Evolutionary conservation across 352 stramenopile genomes (phyloP), one percentile per base, ranked within the genome.

Genomic region (Phytophthora parvispora): DNA sequence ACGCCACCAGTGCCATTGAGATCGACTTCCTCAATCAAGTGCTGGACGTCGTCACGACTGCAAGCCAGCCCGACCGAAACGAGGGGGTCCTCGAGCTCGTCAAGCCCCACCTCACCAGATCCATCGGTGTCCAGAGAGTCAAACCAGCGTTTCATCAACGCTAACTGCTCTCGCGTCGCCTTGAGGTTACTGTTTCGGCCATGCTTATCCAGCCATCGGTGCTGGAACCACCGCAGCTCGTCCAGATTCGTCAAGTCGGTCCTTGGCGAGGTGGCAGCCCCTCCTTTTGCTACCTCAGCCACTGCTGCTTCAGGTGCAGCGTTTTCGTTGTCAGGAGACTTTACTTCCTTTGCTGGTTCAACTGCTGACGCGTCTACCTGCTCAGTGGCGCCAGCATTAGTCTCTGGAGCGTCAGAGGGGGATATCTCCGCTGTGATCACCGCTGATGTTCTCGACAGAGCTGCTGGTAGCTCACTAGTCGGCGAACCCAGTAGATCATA

Each of bases 11-110:
- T 86, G 50, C 78, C 81, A 31, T 91, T 78, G 25, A 81, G 73
- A 63, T 93, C 90, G 6, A 95, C 87, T 9, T 81, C 73, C 36
- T 90, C 75, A 28, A 97, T 92, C 27, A 97, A 67, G 16, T 80
- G 67, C 53, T 89, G 81, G 22, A 97, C 88, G 55, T 97, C 88
- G 25, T 91, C 80, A 7, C 86, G 84, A 55, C 67, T 91, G 8
- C 80, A 75, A 24, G 90, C 91, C 24, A 97, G 77, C 1, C 91
- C 91, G 13, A 96, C 88, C 0, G 89, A 96, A n/a, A 97, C 83
- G 15, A 97, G 77, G n/a, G 91, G 91, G 32, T 96, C 88, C 38
- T 94, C 88, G 10, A 97, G 77, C 50, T 97, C 90, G 58, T 94
- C 83, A 15, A 97, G 55, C 3, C 89, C 88, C 20, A 97, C 87